Evolutionary conservation across 2,329 filamentous ascomycete species (phyloP), one percentile per base, ranked within the genome.

Genomic region (Trichoderma sp.): DNA sequence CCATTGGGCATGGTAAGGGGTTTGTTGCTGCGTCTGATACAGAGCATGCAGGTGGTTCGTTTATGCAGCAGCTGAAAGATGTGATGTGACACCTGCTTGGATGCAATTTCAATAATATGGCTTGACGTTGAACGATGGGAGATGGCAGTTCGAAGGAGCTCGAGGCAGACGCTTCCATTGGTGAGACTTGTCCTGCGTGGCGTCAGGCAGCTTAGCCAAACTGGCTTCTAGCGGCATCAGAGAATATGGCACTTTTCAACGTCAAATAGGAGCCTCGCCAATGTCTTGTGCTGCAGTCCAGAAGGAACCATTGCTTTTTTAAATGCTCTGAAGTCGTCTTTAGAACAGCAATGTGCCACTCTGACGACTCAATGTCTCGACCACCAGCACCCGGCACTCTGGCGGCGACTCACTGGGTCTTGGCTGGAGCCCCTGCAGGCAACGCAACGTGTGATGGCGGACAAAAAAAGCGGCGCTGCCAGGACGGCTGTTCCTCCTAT

Each of bases 371-470:
- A 45, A 21, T 52, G n/a, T 52, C 12, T 52, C 50, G 19, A 24
- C 2, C 9, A 14, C 50, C 19, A 28, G 28, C 50, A 52, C 50
- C 50, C 48, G 26, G 43, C n/a, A 7, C 26, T 45, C 48, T 43
- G 48, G 59, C 54, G 59, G 59, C 48, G 59, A n/a, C 44, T 12
- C 7, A 10, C 30, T 34, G 30, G 30, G 30, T 34, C 30, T 41
- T 54, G 17, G 17, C 10, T 34, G 28, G 48, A 47, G 24, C 47
- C 58, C 58, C 28, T 52, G 47, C 59, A 62, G n/a, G 45, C 58
- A 61, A 61, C 58, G 45, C 58, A 61, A 61, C 58, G 58, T 61
- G 41, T 61, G 58, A 61, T 61, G 58, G 45, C 34, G 5, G 26
- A 28, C 47, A 15, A 43, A 39, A 43, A 39, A 43, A 28, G 47